Evolutionary conservation across 2,329 filamentous ascomycete genomes (phyloP).

Genomic region (Cladophialophora chaetospira): DNA sequence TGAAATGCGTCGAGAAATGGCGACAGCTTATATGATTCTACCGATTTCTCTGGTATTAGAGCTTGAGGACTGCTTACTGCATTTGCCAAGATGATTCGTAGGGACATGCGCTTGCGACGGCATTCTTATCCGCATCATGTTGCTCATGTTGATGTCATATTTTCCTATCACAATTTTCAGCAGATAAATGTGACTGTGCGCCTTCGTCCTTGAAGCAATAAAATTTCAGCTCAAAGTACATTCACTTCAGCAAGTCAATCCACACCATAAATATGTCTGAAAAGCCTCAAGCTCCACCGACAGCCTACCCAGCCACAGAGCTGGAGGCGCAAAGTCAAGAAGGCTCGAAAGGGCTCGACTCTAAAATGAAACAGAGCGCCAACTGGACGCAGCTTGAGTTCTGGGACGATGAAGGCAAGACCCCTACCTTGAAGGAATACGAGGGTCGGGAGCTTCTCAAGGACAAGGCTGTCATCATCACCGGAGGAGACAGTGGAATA

Average conservation of each 20-base stretch:
- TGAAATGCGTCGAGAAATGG: no score
- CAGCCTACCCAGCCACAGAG: constrained; percentile 22
- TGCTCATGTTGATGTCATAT: background rate
- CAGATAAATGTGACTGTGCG: no score
- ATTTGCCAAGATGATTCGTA: background rate
- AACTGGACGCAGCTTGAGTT: constrained; percentile 31
- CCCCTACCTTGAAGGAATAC: constrained; percentile 38
- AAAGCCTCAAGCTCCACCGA: constrained; percentile 20
- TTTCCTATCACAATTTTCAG: no score
- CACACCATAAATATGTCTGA: constrained; percentile 10
- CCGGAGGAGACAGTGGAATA: constrained; percentile 60
- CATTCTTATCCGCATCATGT: background rate
- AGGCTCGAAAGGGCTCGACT: constrained; percentile 27
- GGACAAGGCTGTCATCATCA: constrained; percentile 56
- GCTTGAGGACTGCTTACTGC: background rate
- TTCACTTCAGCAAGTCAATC: no score
- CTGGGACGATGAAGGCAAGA: constrained; percentile 29
- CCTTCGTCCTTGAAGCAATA: no score
- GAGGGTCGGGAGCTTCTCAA: constrained; percentile 53
- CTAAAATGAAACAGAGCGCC: constrained; percentile 23
- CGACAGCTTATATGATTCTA: no score
- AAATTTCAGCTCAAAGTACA: no score
- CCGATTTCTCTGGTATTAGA: no score
- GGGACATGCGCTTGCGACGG: background rate
- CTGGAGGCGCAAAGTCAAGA: constrained; percentile 25